A percentile compares a stretch with the other conserved stretches of the same genome.
Evolutionary conservation across 1,139 yeast genomes (phyloP).

Genomic region (Hyphopichia wangnamkhiaoensis): DNA sequence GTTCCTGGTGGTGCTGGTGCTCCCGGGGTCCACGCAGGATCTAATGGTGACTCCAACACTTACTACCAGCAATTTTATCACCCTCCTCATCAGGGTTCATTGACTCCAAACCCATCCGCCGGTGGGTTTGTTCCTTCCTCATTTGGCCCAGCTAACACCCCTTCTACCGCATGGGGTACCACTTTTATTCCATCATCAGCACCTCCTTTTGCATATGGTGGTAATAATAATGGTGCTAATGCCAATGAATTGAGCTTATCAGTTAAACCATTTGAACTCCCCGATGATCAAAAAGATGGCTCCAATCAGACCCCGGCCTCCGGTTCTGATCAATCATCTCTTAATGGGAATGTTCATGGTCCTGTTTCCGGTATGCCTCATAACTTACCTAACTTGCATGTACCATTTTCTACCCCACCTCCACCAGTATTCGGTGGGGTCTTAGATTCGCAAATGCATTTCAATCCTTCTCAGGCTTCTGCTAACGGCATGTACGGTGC

Average conservation of each 20-base stretch:
- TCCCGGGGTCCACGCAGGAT: neutral
- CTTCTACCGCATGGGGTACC: constrained; percentile 32
- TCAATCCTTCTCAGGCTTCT: constrained; percentile 1
- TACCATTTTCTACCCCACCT: constrained; percentile 28
- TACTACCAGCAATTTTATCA: constrained; percentile 21
- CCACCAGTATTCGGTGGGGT: constrained; percentile 27
- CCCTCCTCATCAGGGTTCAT: constrained; percentile 22
- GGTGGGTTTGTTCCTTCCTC: constrained; percentile 19
- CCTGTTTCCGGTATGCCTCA: constrained; percentile 1
- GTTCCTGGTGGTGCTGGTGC: constrained; percentile 3
- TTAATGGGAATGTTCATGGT: constrained; percentile 1
- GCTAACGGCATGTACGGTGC: neutral
- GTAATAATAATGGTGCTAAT: constrained; percentile 9
- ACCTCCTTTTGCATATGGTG: constrained; percentile 33
- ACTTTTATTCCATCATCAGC: constrained; percentile 36
- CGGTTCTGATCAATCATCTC: constrained; percentile 3
- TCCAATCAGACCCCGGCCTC: constrained; percentile 9
- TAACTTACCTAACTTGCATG: constrained; percentile 14
- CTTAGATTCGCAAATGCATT: constrained; percentile 19
- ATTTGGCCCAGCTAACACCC: constrained; percentile 16
- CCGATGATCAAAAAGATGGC: constrained; percentile 23
- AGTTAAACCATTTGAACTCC: constrained; percentile 38
- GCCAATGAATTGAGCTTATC: constrained; percentile 17
- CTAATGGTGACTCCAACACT: constrained; percentile 9
- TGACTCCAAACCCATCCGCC: constrained; percentile 36